Evolutionary conservation across 345 rosid species (phyloP).

Genomic region (Ricinus communis): DNA sequence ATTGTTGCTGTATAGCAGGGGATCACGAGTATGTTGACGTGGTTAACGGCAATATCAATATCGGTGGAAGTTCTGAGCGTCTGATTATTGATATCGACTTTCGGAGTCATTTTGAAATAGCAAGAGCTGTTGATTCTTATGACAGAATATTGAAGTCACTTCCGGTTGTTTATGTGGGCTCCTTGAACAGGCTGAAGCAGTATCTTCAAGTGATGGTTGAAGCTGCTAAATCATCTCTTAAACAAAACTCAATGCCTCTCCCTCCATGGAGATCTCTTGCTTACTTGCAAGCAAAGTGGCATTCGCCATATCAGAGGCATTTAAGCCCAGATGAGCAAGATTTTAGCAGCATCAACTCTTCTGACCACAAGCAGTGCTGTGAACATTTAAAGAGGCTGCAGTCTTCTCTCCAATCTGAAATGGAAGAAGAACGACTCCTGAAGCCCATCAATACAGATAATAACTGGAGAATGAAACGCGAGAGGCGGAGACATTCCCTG

Average conservation of each 20-base stretch:
- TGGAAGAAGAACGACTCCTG: constrained; percentile 47
- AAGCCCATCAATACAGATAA: constrained; percentile 48
- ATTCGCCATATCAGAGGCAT: constrained; percentile 58
- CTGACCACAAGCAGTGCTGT: constrained; percentile 55
- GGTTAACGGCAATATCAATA: constrained; percentile 36
- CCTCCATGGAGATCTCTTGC: constrained; percentile 97
- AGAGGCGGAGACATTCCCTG: constrained; percentile 45
- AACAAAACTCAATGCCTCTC: constrained; percentile 89
- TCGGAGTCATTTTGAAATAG: constrained; percentile 89
- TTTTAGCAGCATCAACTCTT: constrained; percentile 23
- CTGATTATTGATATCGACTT: constrained; percentile 84
- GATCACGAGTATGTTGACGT: constrained; percentile 88
- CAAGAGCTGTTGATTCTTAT: constrained; percentile 86
- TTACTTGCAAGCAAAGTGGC: constrained; percentile 87
- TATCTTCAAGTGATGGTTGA: constrained; percentile 89
- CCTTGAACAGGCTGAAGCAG: constrained; percentile 55
- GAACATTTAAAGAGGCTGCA: constrained; percentile 72
- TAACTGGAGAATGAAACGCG: constrained; percentile 50
- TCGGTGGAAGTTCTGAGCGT: constrained; percentile 56
- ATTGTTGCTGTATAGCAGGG: constrained; percentile 44
- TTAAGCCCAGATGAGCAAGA: constrained; percentile 40
- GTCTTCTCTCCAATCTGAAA: constrained; percentile 53
- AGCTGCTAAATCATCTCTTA: constrained; percentile 75
- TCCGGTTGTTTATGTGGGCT: constrained; percentile 77
- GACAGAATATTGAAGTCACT: constrained; percentile 69